Evolutionary conservation across 2,329 filamentous ascomycete genomes (phyloP), one percentile per base, ranked within the genome.

Genomic region (Stachybotrys chartarum): DNA sequence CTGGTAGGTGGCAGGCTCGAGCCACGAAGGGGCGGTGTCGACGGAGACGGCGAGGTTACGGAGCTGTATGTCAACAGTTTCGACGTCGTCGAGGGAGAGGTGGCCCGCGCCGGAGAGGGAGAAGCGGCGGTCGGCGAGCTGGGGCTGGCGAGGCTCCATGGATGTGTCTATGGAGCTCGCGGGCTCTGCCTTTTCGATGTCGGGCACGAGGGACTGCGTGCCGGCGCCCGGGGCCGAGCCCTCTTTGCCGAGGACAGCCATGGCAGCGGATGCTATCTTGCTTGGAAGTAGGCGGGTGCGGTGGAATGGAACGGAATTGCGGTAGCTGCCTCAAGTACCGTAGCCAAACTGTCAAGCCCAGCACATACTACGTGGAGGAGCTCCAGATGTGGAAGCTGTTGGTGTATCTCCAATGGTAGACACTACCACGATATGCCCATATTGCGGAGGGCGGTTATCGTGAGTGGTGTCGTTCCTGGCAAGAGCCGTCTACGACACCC

Each of bases 11-110:
- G 70, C 64, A 0, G 77, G 77, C 11, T 78, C 76, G 12, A 79
- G 63, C 63, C 77, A 74, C 42, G 78, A 79, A 5, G 83, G 81
- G 1, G 82, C 78, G 2, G 81, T 79, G 57, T 86, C 78, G 17
- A 86, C 81, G 1, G 74, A 77, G 7, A 86, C 79, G 1, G 74
- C 72, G 4, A 85, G 72, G 59, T 77, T 70, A 46, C 80, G 78
- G 30, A 85, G 76, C 54, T 75, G 75, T 18, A 85, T 75, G 46
- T 78, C 68, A 7, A 84, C 80, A 1, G 79, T 72, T 30, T 80
- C 73, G n/a, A 85, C 82, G 67, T 80, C 80, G 58, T 75, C 73
- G 1, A 78, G 69, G 8, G 74, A 77, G 24, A 78, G 64, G 39
- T 70, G 67, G 16, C 68, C 70, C 1, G 67, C 71, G 30, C 66